Evolutionary conservation across 2,329 filamentous ascomycete genomes (phyloP).

Genomic region (Cladosporium sp.): DNA sequence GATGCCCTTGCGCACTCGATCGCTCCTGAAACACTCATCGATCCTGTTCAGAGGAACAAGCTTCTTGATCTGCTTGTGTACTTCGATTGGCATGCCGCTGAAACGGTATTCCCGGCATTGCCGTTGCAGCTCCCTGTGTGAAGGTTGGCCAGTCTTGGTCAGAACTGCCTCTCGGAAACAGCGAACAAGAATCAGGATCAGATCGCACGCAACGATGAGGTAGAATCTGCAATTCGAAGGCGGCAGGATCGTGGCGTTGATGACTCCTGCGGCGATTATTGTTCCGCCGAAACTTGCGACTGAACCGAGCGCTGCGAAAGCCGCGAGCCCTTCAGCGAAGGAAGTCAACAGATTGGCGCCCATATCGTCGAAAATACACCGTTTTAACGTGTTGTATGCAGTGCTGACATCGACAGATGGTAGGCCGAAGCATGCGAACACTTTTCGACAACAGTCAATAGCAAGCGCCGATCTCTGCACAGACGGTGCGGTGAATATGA

Average conservation of each 20-base stretch:
- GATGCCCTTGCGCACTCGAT: no score
- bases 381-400: slow-evolving; percentile 19
- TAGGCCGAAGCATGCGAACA: slow-evolving; percentile 22
- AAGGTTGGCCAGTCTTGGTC: no score
- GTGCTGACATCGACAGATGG: slow-evolving; percentile 17
- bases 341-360: no score
- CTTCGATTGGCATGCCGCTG: not conserved
- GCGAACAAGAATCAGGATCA: slow-evolving; percentile 31
- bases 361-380: not conserved
- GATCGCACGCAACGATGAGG: slow-evolving; percentile 31
- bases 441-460: slow-evolving; percentile 18
- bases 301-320: no score
- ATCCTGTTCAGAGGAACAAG: slow-evolving; percentile 14
- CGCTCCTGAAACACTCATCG: no score
- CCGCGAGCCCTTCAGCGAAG: no score
- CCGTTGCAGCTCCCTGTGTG: no score
- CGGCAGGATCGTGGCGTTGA: slow-evolving; percentile 22
- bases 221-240: slow-evolving; percentile 31
- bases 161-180: slow-evolving; percentile 23
- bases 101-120: no score
- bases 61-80: slow-evolving; percentile 19
- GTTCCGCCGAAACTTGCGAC: not conserved
- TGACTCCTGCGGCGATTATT: slow-evolving; percentile 23
- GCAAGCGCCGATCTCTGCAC: no score
- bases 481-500: no score